phyloP scores from a whole-genome alignment of 1,284 basidiomycete species.

The Abortiporus biennis region DNA sequence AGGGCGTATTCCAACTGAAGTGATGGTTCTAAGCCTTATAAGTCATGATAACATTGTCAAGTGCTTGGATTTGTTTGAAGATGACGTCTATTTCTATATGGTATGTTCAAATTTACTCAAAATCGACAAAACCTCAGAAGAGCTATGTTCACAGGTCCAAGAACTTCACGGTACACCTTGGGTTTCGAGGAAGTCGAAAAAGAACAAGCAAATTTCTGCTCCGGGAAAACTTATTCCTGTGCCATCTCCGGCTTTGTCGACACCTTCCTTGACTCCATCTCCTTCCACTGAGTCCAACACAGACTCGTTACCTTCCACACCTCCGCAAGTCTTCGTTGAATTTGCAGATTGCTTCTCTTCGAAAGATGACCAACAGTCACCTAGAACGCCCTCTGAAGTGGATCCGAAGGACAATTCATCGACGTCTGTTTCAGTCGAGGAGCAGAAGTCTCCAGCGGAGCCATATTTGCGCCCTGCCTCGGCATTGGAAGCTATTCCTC shows the following conservation, averaged over 20 bases:
- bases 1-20: conserved; percentile 73
- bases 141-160: conserved; percentile 56
- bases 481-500: conserved; percentile 19
- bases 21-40: conserved; percentile 69
- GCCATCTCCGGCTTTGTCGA: conserved; percentile 25
- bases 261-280: conserved; percentile 42
- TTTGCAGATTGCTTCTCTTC: too few species aligned
- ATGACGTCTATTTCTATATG: conserved; percentile 80
- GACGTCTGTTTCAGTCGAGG: too few species aligned
- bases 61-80: conserved; percentile 82
- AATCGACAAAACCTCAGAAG: neutral
- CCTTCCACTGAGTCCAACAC: conserved; percentile 43
- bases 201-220: conserved; percentile 20
- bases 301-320: conserved; percentile 22
- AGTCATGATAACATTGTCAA: conserved; percentile 79
- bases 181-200: conserved; percentile 33
- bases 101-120: conserved; percentile 43
- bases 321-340: conserved; percentile 32
- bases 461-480: too few species aligned
- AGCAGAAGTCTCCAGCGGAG: too few species aligned
- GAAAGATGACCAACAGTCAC: too few species aligned
- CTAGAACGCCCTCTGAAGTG: too few species aligned
- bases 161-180: conserved; percentile 90
- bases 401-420: conserved; percentile 4
- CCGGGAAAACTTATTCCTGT: conserved; percentile 23